Evolutionary conservation across 23 red algal genomes (phyloP), one percentile per base, ranked within the genome.

Genomic region (Gracilaria vermiculophylla): DNA sequence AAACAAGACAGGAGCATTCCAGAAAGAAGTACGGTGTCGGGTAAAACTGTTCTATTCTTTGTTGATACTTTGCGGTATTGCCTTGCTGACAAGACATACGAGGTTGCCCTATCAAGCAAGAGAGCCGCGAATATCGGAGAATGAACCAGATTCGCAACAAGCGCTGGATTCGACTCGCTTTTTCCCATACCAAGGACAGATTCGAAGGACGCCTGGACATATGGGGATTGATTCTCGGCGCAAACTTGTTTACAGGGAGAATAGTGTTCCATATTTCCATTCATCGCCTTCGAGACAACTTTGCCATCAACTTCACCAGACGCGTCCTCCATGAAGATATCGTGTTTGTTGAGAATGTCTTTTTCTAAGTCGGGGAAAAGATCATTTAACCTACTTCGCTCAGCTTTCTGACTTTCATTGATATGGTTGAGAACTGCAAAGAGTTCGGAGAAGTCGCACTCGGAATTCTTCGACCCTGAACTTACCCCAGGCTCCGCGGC

Each of bases 91-190:
- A 52, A 37, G 70, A 78, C 37, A 29, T 76, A 76, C 4, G 84
- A 73, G 5, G 84, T 69, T 56, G 69, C 45, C 37, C 84, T 42
- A 51, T 88, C 84, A 23, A 88, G 52, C 49, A 88, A 66, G 51
- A 88, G 58, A 72, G 84, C 66, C 1, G 84, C 84, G 61, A 88
- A 88, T 33, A 53, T 33, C 48, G 69, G 69, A 3, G 69, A 76
- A 36, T 70, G 81, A 70, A 85, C 31, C 25, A 58, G 40, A 57
- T 79, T 42, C 36, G 51, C 75, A 58, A 17, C 29, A 4, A 40
- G 56, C 53, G 1, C 58, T 33, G 19, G 9, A 57, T 39, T 79
- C 11, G 29, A 39, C 17, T 40, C 51, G 48, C 53, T 36, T 23
- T 4, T 79, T 48, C 31, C 3, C 49, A 17, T 57, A 39, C 75